Conservation (phyloP, 192 early-diverging fungal genomes). For the Glomus cerebriforme region DNA sequence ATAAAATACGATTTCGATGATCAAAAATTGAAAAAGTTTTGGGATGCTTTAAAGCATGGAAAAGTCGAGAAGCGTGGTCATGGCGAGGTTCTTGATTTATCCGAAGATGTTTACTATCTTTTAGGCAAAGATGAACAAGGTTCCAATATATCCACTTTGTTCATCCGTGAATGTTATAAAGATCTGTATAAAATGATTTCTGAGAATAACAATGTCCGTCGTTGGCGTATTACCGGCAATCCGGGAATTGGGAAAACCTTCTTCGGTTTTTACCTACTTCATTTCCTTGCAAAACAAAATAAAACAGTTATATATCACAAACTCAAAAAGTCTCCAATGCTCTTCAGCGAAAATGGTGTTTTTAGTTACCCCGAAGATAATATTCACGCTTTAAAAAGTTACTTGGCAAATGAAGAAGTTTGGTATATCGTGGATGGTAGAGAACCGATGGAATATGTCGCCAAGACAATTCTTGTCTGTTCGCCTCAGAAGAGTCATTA, state of each 20-base stretch:
- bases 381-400: not conserved
- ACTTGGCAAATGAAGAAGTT: conserved; percentile 5
- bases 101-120: conserved; percentile 9
- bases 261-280: conserved; percentile 17
- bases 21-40: not conserved
- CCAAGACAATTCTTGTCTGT: conserved; percentile 21
- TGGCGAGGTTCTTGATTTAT: conserved; percentile 1
- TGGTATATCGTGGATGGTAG: conserved; percentile 28
- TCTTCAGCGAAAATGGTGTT: conserved; percentile 17
- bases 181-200: conserved; percentile 19
- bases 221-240: conserved; percentile 26
- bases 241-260: conserved; percentile 27
- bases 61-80: not conserved
- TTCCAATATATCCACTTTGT: conserved; percentile 14
- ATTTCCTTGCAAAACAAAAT: conserved; percentile 10
- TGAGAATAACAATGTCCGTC: not conserved
- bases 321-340: conserved; percentile 2
- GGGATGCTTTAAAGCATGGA: conserved; percentile 14
- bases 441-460: not conserved
- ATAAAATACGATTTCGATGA: conserved; percentile 1
- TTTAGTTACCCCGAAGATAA: not conserved
- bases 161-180: conserved; percentile 19
- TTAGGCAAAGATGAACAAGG: conserved; percentile 6
- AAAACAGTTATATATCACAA: conserved; percentile 32
- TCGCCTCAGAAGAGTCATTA: conserved; percentile 17